These are phyloP conservation scores for Penicillium nordicum DNA, from an alignment of 2,329 filamentous ascomycete species.

Conservation along the genomic window DNA sequence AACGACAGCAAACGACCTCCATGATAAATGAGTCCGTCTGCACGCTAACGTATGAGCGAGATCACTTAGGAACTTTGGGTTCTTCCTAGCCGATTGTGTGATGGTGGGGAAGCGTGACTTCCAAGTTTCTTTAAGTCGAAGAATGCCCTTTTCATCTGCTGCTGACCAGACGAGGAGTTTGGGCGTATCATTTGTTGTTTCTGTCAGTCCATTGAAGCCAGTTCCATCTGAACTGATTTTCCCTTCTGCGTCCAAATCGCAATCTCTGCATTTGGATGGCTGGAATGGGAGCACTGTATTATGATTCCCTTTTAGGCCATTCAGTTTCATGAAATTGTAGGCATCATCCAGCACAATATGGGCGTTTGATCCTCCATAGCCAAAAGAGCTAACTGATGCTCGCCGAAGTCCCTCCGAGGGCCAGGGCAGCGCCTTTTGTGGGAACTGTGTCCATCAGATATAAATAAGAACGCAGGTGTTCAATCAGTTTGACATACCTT, in stretches of 20 bases:
- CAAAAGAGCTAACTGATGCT: slow-evolving; percentile 26
- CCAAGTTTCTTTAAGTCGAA: slow-evolving; percentile 3
- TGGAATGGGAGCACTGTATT: background rate
- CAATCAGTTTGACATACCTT: background rate
- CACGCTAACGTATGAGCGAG: background rate
- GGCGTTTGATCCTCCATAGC: slow-evolving; percentile 28
- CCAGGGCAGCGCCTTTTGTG: slow-evolving; percentile 14
- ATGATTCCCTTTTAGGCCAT: background rate
- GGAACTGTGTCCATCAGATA: slow-evolving; percentile 12
- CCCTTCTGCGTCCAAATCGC: background rate
- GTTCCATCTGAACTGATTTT: background rate
- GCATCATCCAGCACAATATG: slow-evolving; percentile 26
- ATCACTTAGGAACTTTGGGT: background rate
- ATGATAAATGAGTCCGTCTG: background rate
- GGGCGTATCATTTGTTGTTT: background rate
- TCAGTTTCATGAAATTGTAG: slow-evolving; percentile 1
- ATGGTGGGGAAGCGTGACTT: background rate
- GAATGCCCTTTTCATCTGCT: slow-evolving; percentile 9
- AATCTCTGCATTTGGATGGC: background rate
- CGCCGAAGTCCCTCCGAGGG: slow-evolving; percentile 16
- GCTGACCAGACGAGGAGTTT: slow-evolving; percentile 12
- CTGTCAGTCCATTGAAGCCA: background rate
- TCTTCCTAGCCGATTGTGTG: too few relatives aligned
- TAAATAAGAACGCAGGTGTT: background rate
- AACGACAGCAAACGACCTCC: background rate